Conservation (phyloP, 1,284 basidiomycete species). For the Leccinum pachyderme region DNA sequence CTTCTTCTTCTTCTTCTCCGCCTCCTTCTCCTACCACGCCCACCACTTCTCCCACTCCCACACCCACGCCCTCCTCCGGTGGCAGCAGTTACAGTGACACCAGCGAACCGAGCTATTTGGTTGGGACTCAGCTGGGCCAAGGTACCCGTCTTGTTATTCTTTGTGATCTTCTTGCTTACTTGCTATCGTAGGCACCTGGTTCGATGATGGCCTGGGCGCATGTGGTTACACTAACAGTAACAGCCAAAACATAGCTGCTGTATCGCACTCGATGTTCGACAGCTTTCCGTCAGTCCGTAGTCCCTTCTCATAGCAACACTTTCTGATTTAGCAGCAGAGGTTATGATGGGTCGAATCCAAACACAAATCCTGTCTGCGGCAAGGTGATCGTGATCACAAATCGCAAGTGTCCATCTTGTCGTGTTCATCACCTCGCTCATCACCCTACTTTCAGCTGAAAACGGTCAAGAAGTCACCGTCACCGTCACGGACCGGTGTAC, state of each 20-base stretch:
- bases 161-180: neutral
- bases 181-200: conserved; percentile 49
- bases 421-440: neutral
- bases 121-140: conserved; percentile 50
- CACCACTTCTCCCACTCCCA: conserved; percentile 16
- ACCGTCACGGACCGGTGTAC: conserved; percentile 60
- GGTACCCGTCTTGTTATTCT: conserved; percentile 33
- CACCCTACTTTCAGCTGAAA: conserved; percentile 36
- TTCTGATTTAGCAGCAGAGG: conserved; percentile 36
- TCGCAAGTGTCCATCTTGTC: conserved; percentile 35
- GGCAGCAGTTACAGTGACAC: conserved; percentile 1
- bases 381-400: conserved; percentile 39
- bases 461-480: conserved; percentile 39
- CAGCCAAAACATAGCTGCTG: conserved; percentile 57
- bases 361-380: conserved; percentile 62
- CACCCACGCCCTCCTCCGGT: conserved; percentile 10
- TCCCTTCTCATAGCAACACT: neutral
- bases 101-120: conserved; percentile 35
- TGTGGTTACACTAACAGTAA: conserved; percentile 67
- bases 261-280: conserved; percentile 59
- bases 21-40: conserved; percentile 10
- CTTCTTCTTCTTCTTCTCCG: conserved; percentile 12
- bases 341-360: conserved; percentile 53
- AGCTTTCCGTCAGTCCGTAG: conserved; percentile 53
- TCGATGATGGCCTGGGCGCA: conserved; percentile 60